Evolutionary conservation across 306 rosid species (phyloP).

Genomic region (Prunus mira): DNA sequence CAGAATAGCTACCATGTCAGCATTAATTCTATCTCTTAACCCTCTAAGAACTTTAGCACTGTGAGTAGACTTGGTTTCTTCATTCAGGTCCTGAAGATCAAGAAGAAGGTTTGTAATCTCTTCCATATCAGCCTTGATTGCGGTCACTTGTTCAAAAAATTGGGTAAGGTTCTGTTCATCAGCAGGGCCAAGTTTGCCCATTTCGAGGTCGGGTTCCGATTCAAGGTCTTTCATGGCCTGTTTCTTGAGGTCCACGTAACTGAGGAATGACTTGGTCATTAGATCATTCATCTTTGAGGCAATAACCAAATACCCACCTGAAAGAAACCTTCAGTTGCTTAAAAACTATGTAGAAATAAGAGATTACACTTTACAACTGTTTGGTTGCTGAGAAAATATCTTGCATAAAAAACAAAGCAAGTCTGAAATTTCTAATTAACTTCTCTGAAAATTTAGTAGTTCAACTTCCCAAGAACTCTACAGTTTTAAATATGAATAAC

Average conservation of each 20-base stretch:
- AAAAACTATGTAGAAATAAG: background rate
- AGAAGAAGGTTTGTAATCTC: constrained; percentile 18
- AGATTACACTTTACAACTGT: background rate
- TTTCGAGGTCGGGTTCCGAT: constrained; percentile 6
- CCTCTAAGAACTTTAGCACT: constrained; percentile 19
- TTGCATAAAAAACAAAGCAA: background rate
- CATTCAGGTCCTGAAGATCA: constrained; percentile 23
- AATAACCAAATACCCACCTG: background rate
- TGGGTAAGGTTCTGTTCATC: constrained; percentile 17
- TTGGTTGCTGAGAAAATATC: background rate
- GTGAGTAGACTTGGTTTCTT: constrained; percentile 24
- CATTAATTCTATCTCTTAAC: background rate
- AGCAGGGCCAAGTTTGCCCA: constrained; percentile 15
- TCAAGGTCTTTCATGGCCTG: constrained; percentile 17
- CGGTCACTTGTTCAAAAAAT: constrained; percentile 2
- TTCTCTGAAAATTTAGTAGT: no score
- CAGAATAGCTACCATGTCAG: constrained; percentile 7
- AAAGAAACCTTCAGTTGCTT: background rate
- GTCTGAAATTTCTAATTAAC: background rate
- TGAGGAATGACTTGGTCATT: constrained; percentile 21
- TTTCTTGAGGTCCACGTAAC: constrained; percentile 21
- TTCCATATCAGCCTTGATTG: constrained; percentile 16
- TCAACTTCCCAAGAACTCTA: no score
- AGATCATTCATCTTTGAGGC: constrained; percentile 20
- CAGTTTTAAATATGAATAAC: no score